phyloP scores from a whole-genome alignment of 225 moss, liverwort and hornwort species.

The Neckera pumila region DNA sequence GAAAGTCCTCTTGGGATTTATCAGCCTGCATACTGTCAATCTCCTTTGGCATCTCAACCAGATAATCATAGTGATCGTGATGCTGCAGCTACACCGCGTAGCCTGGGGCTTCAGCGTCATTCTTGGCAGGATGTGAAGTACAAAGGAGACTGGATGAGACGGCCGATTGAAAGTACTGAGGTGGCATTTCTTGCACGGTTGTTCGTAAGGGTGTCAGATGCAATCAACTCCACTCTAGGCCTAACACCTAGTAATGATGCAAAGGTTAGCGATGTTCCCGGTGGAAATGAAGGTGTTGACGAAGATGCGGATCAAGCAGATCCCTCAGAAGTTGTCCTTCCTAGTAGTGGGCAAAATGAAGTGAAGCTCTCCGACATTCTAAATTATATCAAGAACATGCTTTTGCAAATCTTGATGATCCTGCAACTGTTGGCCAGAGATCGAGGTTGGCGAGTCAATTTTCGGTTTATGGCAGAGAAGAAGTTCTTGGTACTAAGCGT shows the following conservation, averaged over 20 bases:
- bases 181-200: slow-evolving; percentile 41
- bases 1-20: slow-evolving; percentile 11
- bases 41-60: slow-evolving; percentile 17
- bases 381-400: slow-evolving; percentile 18
- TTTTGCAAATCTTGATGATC: slow-evolving; percentile 23
- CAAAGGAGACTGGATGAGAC: slow-evolving; percentile 60
- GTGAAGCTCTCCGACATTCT: slow-evolving; percentile 28
- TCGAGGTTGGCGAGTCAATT: slow-evolving; percentile 54
- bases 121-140: slow-evolving; percentile 66
- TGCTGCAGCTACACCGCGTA: neutral
- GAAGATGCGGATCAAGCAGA: slow-evolving; percentile 2
- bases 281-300: slow-evolving; percentile 4
- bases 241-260: slow-evolving; percentile 7
- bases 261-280: slow-evolving; percentile 1
- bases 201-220: slow-evolving; percentile 37
- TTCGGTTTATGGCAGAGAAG: slow-evolving; percentile 55
- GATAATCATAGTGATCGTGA: slow-evolving; percentile 12
- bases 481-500: slow-evolving; percentile 37
- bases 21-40: slow-evolving; percentile 25
- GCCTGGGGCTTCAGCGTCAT: slow-evolving; percentile 50
- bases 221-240: slow-evolving; percentile 35
- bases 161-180: slow-evolving; percentile 55
- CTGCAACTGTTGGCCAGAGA: slow-evolving; percentile 37
- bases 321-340: slow-evolving; percentile 29
- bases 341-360: slow-evolving; percentile 32